Percentiles rank a stretch among this genome's conserved stretches.
Evolutionary conservation across 78 protist species (phyloP).

Genomic region (Guillardia theta): DNA sequence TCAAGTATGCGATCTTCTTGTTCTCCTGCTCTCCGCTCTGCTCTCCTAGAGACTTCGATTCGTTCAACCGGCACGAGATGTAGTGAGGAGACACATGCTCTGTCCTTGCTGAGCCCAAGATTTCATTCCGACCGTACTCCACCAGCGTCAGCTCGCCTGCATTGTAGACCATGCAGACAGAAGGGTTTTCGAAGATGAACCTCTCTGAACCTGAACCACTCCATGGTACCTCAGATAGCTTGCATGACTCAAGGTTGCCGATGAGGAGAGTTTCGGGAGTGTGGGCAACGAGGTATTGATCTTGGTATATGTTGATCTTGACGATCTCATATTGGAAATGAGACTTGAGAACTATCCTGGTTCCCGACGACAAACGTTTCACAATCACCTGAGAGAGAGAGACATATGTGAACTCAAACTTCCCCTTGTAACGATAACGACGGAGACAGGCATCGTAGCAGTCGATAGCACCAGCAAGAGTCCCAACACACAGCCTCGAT

Average conservation of each 20-base stretch:
- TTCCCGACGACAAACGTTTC: conserved; percentile 58
- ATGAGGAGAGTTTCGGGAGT: conserved; percentile 76
- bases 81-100: conserved; percentile 74
- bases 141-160: conserved; percentile 84
- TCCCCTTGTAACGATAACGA: conserved; percentile 64
- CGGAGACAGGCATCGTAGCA: conserved; percentile 73
- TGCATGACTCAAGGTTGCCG: conserved; percentile 68
- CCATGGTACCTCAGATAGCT: conserved; percentile 56
- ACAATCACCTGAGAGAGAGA: conserved; percentile 70
- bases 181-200: conserved; percentile 71
- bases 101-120: conserved; percentile 64
- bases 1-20: conserved; percentile 75
- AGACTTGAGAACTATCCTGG: conserved; percentile 69
- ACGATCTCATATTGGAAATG: conserved; percentile 68
- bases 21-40: background rate
- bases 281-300: conserved; percentile 67
- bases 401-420: conserved; percentile 80
- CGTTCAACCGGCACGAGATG: conserved; percentile 59
- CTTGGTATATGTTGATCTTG: conserved; percentile 73
- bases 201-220: conserved; percentile 67
- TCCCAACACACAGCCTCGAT: conserved; percentile 54
- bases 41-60: background rate
- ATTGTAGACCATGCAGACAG: conserved; percentile 70
- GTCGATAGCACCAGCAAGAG: conserved; percentile 77
- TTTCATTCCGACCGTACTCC: conserved; percentile 80